Conservation (phyloP, 495 filamentous ascomycete species). For the Pseudevernia furfuracea region DNA sequence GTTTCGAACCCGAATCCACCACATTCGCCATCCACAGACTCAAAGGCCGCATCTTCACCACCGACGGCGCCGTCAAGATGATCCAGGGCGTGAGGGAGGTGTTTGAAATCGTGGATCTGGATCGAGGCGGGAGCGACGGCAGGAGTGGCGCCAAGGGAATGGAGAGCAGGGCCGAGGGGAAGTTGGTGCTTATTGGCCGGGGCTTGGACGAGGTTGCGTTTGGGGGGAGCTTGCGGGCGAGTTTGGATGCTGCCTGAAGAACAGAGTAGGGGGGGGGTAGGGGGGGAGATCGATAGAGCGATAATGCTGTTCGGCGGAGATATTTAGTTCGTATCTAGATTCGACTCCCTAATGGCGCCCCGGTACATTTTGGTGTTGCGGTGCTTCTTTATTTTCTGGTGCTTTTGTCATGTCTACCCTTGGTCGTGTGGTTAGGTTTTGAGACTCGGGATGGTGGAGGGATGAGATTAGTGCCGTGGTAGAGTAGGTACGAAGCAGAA, state of each 20-base stretch:
- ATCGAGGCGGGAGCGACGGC: conserved; percentile 29
- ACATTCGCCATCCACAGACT: conserved; percentile 72
- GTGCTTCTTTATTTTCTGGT: too few species aligned
- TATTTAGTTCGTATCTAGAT: too few species aligned
- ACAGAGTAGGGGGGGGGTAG: too few species aligned
- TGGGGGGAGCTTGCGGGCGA: conserved; percentile 39
- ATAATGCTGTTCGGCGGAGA: background rate
- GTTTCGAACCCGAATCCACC: conserved; percentile 19
- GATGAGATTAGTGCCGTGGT: too few species aligned
- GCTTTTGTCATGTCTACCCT: too few species aligned
- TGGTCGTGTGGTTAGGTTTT: too few species aligned
- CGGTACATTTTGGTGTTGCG: too few species aligned
- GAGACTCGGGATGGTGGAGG: too few species aligned
- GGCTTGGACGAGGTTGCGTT: conserved; percentile 43
- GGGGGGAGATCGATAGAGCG: background rate
- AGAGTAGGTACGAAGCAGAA: too few species aligned
- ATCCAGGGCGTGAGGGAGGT: conserved; percentile 89
- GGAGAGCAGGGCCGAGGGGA: conserved; percentile 40
- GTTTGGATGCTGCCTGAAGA: conserved; percentile 10
- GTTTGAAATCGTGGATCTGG: conserved; percentile 76
- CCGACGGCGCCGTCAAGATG: conserved; percentile 59
- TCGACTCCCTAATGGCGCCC: too few species aligned
- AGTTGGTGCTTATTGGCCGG: conserved; percentile 74
- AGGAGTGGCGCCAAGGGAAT: conserved; percentile 26
- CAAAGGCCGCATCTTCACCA: conserved; percentile 64